phyloP scores from a whole-genome alignment of 78 protist genomes.

The Neovahlkampfia damariscottae region DNA sequence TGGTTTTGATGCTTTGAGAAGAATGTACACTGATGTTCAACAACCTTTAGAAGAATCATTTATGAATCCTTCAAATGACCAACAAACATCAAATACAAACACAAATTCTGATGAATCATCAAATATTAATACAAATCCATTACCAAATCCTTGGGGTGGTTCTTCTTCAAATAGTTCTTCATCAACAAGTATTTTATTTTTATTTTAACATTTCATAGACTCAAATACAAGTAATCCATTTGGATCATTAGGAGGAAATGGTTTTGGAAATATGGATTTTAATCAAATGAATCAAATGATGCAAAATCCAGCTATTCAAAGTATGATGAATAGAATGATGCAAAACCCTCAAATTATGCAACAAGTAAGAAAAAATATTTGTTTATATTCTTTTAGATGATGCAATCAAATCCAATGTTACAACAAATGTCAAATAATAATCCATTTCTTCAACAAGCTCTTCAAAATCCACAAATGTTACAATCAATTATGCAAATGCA shows the following conservation, averaged over 20 bases:
- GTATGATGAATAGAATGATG: constrained; percentile 35
- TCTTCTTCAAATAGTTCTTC: background rate
- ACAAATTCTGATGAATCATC: constrained; percentile 4
- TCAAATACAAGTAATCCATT: constrained; percentile 8
- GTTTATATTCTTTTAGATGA: background rate
- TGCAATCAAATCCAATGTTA: constrained; percentile 33
- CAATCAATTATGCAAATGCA: constrained; percentile 54
- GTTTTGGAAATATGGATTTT: background rate
- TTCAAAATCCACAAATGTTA: constrained; percentile 41
- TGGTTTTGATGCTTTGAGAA: constrained; percentile 61
- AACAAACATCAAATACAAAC: background rate
- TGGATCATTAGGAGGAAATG: background rate
- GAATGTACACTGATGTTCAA: constrained; percentile 65
- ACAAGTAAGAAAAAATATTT: background rate
- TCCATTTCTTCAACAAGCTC: constrained; percentile 33
- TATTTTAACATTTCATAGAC: no score
- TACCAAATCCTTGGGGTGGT: constrained; percentile 64
- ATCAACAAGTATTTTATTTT: no score
- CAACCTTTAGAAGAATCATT: constrained; percentile 53
- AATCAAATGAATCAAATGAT: constrained; percentile 27
- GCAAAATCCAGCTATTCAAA: constrained; percentile 52
- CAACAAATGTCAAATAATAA: constrained; percentile 32
- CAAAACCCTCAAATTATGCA: constrained; percentile 50
- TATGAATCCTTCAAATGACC: constrained; percentile 9
- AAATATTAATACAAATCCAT: constrained; percentile 45